Percentiles rank a stretch among this genome's conserved stretches.
phyloP scores from a whole-genome alignment of 208 protist species.

The Entamoeba moshkovskii region DNA sequence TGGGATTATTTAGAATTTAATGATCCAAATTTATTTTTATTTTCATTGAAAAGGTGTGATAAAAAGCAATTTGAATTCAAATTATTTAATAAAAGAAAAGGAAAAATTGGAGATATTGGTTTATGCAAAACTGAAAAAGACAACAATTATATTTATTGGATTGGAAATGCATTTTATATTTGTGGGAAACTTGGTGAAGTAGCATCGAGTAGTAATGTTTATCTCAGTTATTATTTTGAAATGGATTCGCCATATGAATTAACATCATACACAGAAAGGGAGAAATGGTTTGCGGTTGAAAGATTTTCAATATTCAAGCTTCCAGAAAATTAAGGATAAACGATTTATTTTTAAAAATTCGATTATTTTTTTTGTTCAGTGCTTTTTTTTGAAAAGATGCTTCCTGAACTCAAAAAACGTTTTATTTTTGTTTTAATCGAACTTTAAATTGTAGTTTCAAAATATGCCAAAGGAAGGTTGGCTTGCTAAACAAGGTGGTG shows the following conservation, averaged over 20 bases:
- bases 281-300: not conserved
- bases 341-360: no score
- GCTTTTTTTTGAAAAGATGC: no score
- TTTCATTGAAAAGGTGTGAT: not conserved
- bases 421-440: no score
- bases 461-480: slow-evolving; percentile 2
- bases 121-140: not conserved
- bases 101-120: not conserved
- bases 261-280: not conserved
- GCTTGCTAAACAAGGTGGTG: not conserved
- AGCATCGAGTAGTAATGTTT: not conserved
- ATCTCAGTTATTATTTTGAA: not conserved
- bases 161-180: not conserved
- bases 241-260: not conserved
- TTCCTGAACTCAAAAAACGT: no score
- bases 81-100: not conserved
- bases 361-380: no score
- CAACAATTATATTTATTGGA: not conserved
- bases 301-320: not conserved
- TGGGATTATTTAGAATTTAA: not conserved
- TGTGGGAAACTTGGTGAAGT: not conserved
- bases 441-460: no score
- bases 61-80: not conserved
- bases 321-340: no score
- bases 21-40: not conserved